Evolutionary conservation across 1,284 basidiomycete genomes (phyloP), one percentile per base, ranked within the genome.

Genomic region (Kwoniella shivajii): DNA sequence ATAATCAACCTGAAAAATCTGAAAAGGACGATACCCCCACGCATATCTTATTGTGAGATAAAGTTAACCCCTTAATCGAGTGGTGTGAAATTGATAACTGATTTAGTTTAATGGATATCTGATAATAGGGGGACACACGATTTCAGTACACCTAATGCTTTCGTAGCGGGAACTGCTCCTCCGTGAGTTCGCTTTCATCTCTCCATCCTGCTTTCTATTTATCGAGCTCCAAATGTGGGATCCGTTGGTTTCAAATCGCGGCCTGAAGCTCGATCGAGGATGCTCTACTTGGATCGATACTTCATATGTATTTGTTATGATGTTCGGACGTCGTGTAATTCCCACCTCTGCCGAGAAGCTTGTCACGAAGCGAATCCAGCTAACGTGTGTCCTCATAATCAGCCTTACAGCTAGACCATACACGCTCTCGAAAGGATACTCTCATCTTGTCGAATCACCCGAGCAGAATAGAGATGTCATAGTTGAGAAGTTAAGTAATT

Each of bases 381-480:
- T n/a, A n/a, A n/a, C n/a, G n/a, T n/a, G n/a, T n/a, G n/a, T n/a
- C n/a, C n/a, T n/a, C n/a, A n/a, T 31, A 2, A 11, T 34, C 11
- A 60, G 54, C 16, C 54, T 60, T 7, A 53, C 54, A 7, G 33
- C 43, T 1, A 44, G 38, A 26, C 56, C 61, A 6, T 66, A 56
- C 38, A 24, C 22, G 33, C 56, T 66, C 22, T 62, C 59, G 9
- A 47, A 42, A 33, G 44, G 56, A 20, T 66, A 56, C 37, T 34
- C 29, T 6, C 57, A 64, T 44, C 47, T 63, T 3, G 59, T 59
- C 10, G 52, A 29, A 18, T 33, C 46, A 16, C 58, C 60, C 6
- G 42, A 56, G 26, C 46, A 60, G 39, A 46, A 59, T 46, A 16
- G 37, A 34, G 36, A 43, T 5, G 54, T 62, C 16, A 38, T 64